These are phyloP conservation scores for Salvia miltiorrhiza DNA, from an alignment of 257 asterid species.

Conservation along the genomic window DNA sequence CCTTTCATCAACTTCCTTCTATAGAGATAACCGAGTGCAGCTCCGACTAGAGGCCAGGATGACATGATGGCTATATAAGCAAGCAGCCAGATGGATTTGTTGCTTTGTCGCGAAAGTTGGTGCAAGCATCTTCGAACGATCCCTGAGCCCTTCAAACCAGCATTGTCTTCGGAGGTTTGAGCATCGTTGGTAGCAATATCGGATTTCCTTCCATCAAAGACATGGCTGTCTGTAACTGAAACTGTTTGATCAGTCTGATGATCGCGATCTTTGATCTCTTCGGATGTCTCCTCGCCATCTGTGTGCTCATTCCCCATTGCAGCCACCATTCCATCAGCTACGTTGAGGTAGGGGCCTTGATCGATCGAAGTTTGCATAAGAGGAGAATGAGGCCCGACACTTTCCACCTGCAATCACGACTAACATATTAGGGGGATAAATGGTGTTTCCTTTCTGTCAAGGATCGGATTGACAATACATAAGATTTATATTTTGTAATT, in stretches of 20 bases:
- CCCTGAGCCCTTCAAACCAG: slow-evolving; percentile 17
- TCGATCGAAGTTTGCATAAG: slow-evolving; percentile 48
- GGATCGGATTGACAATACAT: too few relatives aligned
- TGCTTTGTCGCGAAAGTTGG: slow-evolving; percentile 41
- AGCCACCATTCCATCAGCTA: slow-evolving; percentile 63
- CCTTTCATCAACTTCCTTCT: slow-evolving; percentile 35
- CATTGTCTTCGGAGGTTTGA: slow-evolving; percentile 19
- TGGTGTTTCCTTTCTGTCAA: too few relatives aligned
- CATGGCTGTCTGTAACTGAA: slow-evolving; percentile 15
- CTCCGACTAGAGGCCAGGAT: slow-evolving; percentile 58
- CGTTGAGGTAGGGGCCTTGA: slow-evolving; percentile 62
- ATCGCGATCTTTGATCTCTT: slow-evolving; percentile 16
- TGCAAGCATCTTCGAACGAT: slow-evolving; percentile 36
- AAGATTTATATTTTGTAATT: too few relatives aligned
- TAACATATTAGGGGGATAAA: not conserved
- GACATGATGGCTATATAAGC: slow-evolving; percentile 59
- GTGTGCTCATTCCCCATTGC: slow-evolving; percentile 42
- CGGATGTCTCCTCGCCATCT: slow-evolving; percentile 23
- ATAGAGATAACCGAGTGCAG: slow-evolving; percentile 40
- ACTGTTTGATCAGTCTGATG: slow-evolving; percentile 6
- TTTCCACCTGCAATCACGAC: slow-evolving; percentile 34
- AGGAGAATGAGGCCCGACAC: slow-evolving; percentile 25
- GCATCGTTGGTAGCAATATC: not conserved
- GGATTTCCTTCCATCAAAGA: not conserved
- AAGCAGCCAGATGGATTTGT: slow-evolving; percentile 58